A percentile compares a stretch with the other conserved stretches of the same genome.
These are phyloP conservation scores for Mycena capillaripes DNA, from an alignment of 768 basidiomycete genomes.

Conservation along the genomic window DNA sequence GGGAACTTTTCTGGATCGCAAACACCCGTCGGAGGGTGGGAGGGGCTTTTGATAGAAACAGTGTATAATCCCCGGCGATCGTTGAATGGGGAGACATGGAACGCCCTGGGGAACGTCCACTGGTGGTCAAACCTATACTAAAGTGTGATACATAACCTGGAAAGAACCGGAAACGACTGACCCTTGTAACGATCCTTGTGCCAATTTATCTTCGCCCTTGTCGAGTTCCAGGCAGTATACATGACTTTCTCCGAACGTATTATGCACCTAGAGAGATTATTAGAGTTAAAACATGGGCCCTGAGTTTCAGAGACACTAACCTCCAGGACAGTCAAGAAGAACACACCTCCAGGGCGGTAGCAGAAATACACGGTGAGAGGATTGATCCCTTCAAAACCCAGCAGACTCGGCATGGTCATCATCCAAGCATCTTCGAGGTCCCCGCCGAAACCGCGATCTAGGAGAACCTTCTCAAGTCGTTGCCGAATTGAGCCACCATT, in stretches of 20 bases:
- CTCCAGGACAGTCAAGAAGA: constrained; percentile 69
- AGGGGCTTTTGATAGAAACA: constrained; percentile 66
- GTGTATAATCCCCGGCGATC: constrained; percentile 77
- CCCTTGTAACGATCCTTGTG: constrained; percentile 47
- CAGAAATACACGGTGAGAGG: constrained; percentile 79
- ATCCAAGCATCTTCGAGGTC: constrained; percentile 72
- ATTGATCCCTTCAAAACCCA: constrained; percentile 80
- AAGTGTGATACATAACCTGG: neutral
- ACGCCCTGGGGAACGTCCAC: constrained; percentile 77
- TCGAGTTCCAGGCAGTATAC: constrained; percentile 67
- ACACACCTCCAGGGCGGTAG: constrained; percentile 53
- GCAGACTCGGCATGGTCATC: constrained; percentile 79
- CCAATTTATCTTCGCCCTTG: constrained; percentile 57
- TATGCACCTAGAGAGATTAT: constrained; percentile 65
- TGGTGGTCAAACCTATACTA: constrained; percentile 66
- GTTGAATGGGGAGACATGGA: constrained; percentile 86
- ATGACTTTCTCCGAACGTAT: constrained; percentile 81
- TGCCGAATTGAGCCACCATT: constrained; percentile 48
- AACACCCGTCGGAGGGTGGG: constrained; percentile 47
- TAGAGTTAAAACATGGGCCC: neutral
- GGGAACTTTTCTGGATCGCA: constrained; percentile 27
- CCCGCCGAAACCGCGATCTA: constrained; percentile 42
- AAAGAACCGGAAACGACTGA: constrained; percentile 38
- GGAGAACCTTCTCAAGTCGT: constrained; percentile 57
- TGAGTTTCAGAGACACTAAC: constrained; percentile 47